phyloP scores from a whole-genome alignment of 768 basidiomycete species.

The Cystobasidiopsis lactophilus region DNA sequence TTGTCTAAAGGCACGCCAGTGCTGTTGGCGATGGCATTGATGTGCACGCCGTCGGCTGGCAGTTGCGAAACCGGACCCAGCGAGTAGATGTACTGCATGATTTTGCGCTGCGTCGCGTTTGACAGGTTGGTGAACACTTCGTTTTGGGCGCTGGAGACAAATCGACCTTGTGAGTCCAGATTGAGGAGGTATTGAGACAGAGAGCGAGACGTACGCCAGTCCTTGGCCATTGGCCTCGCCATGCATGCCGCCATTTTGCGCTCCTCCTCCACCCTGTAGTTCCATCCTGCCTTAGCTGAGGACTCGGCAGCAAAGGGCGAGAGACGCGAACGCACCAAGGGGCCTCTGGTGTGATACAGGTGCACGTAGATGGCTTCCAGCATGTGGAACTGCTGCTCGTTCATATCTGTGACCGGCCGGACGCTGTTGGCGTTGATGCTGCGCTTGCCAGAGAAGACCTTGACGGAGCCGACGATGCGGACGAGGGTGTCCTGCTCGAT shows the following conservation, averaged over 20 bases:
- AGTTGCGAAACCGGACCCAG: constrained; percentile 21
- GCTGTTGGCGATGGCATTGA: constrained; percentile 52
- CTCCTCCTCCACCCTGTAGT: background rate
- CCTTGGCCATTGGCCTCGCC: background rate
- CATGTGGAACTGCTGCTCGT: constrained; percentile 64
- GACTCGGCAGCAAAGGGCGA: background rate
- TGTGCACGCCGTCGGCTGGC: constrained; percentile 50
- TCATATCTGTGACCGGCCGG: constrained; percentile 41
- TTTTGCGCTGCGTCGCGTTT: constrained; percentile 34
- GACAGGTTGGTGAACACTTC: constrained; percentile 38
- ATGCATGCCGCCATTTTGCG: background rate
- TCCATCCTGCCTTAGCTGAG: background rate
- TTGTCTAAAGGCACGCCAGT: constrained; percentile 36
- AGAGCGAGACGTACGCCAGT: background rate
- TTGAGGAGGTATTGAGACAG: background rate
- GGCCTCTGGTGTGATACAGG: constrained; percentile 42
- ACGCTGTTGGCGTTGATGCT: constrained; percentile 62
- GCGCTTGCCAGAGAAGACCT: constrained; percentile 55
- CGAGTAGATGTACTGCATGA: constrained; percentile 41
- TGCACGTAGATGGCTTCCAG: constrained; percentile 51
- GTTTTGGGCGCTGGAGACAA: constrained; percentile 23
- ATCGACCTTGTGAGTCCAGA: constrained; percentile 25
- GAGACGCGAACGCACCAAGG: constrained; percentile 19
- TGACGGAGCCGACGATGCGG: constrained; percentile 57
- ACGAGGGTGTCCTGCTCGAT: constrained; percentile 46